Evolutionary conservation across 2,329 filamentous ascomycete species (phyloP).

Genomic region (Ceratocystis harringtonii): DNA sequence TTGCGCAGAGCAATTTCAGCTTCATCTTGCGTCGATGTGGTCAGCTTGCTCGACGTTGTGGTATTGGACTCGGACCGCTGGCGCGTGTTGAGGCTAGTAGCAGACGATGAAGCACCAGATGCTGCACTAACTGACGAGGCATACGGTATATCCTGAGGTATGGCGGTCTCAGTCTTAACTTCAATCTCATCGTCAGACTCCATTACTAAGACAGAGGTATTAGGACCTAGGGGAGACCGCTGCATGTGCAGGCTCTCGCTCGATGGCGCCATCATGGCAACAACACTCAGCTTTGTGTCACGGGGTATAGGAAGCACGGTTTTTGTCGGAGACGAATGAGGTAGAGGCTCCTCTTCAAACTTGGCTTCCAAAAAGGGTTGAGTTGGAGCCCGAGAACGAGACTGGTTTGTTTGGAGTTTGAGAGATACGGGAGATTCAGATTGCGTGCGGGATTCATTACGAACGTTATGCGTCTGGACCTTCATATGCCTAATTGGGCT

Average conservation of each 20-base stretch:
- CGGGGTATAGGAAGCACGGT: background rate
- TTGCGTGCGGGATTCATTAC: slow-evolving; percentile 2
- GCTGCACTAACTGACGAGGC: slow-evolving; percentile 27
- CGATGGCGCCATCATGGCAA: background rate
- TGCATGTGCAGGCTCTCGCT: background rate
- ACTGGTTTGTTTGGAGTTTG: background rate
- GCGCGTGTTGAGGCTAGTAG: slow-evolving; percentile 19
- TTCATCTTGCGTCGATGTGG: slow-evolving; percentile 26
- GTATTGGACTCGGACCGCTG: slow-evolving; percentile 23
- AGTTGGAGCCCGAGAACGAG: background rate
- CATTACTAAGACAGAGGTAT: slow-evolving; percentile 26
- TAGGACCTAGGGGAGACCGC: slow-evolving; percentile 21
- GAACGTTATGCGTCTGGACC: slow-evolving; percentile 1
- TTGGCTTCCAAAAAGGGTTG: background rate
- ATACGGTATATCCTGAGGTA: slow-evolving; percentile 20
- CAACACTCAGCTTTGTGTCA: background rate
- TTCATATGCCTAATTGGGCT: background rate
- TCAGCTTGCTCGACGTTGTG: slow-evolving; percentile 25
- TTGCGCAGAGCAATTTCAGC: slow-evolving; percentile 32
- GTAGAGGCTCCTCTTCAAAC: slow-evolving; percentile 4
- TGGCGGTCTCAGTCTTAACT: slow-evolving; percentile 20
- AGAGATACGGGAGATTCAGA: slow-evolving; percentile 2
- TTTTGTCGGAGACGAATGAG: background rate
- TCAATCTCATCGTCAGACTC: slow-evolving; percentile 29
- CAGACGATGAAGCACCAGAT: slow-evolving; percentile 25